Conservation (phyloP, 1,284 basidiomycete species). For the Cerioporus squamosus region DNA sequence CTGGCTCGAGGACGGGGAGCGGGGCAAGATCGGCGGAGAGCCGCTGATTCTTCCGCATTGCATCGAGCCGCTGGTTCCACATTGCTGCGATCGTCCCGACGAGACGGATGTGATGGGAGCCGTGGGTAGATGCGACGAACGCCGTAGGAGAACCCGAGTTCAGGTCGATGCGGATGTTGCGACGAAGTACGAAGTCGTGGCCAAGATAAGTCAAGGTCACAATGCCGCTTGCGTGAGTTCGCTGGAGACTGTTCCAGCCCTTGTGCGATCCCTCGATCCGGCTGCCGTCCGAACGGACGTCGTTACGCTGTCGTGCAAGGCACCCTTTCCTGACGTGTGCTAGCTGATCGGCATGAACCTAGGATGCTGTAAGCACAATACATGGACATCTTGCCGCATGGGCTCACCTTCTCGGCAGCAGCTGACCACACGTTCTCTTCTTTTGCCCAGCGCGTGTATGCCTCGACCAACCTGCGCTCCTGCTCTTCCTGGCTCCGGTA, state of each 20-base stretch:
- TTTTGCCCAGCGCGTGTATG: background rate
- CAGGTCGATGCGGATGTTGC: conserved; percentile 4
- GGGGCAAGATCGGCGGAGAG: background rate
- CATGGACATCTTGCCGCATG: too few species aligned
- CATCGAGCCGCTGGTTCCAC: too few species aligned
- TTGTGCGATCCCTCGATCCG: conserved; percentile 24
- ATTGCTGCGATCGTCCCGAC: background rate
- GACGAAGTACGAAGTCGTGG: conserved; percentile 8
- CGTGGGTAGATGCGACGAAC: too few species aligned
- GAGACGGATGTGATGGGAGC: background rate
- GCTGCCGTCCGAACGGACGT: conserved; percentile 29
- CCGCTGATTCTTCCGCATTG: too few species aligned
- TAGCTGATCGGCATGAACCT: conserved; percentile 23
- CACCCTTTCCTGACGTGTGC: conserved; percentile 32
- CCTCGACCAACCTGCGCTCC: conserved; percentile 7
- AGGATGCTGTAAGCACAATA: background rate
- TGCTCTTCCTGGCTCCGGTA: conserved; percentile 24
- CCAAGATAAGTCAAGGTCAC: conserved; percentile 9
- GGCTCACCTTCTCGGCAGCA: conserved; percentile 14
- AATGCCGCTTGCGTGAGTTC: conserved; percentile 28
- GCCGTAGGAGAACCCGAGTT: background rate
- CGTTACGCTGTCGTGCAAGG: conserved; percentile 23
- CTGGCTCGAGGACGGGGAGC: background rate
- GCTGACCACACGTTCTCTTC: conserved; percentile 20
- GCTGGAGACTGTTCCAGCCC: conserved; percentile 29